Conservation (phyloP, 306 rosid genomes). For the Prosopis cineraria region DNA sequence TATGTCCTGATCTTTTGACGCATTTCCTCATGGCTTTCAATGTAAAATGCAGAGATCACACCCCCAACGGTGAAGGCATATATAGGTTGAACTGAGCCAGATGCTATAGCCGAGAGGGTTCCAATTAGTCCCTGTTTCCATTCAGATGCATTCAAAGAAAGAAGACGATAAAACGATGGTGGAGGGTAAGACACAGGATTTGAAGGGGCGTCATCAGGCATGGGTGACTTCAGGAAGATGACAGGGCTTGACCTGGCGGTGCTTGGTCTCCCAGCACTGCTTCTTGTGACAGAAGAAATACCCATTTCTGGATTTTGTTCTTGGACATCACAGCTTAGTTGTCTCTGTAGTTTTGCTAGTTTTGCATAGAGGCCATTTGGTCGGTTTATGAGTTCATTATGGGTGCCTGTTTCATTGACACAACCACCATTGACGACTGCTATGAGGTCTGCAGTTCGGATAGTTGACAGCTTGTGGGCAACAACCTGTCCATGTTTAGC, state of each 20-base stretch:
- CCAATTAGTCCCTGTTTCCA: constrained; percentile 90
- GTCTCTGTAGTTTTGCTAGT: constrained; percentile 78
- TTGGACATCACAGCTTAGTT: constrained; percentile 62
- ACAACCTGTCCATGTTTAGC: constrained; percentile 65
- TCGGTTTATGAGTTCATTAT: constrained; percentile 64
- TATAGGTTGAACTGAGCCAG: constrained; percentile 86
- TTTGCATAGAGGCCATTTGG: constrained; percentile 77
- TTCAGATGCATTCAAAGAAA: constrained; percentile 73
- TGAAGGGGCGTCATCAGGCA: constrained; percentile 34
- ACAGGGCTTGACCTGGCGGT: constrained; percentile 78
- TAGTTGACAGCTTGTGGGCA: constrained; percentile 93
- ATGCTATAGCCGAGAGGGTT: constrained; percentile 69
- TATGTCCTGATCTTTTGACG: constrained; percentile 65
- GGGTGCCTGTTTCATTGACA: constrained; percentile 78
- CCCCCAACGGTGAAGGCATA: constrained; percentile 92
- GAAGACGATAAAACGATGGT: constrained; percentile 76
- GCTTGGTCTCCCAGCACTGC: constrained; percentile 74
- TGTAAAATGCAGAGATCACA: constrained; percentile 88
- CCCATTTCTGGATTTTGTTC: constrained; percentile 51
- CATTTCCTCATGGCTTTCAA: constrained; percentile 74
- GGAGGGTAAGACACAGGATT: constrained; percentile 43
- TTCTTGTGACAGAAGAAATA: constrained; percentile 60
- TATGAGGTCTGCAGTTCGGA: constrained; percentile 85
- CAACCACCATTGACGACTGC: constrained; percentile 74
- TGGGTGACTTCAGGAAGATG: constrained; percentile 61